phyloP scores from a whole-genome alignment of 257 asterid species.

The Coffea canephora region DNA sequence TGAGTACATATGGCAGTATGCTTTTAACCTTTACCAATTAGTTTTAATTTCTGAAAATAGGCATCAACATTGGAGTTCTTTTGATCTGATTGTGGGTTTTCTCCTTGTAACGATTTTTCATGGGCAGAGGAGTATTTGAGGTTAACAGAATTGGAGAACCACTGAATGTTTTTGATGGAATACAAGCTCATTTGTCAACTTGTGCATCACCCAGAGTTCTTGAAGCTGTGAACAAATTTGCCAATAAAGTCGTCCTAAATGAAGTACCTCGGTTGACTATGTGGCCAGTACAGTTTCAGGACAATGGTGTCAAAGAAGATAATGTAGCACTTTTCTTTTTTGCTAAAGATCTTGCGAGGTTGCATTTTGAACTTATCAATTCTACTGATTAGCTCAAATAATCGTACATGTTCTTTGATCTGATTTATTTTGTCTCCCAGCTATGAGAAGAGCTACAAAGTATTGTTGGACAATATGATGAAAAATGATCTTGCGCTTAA shows the following conservation, averaged over 20 bases:
- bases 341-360: conserved; percentile 73
- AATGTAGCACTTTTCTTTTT: conserved; percentile 82
- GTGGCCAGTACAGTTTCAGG: conserved; percentile 91
- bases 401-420: conserved; percentile 12
- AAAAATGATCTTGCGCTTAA: conserved; percentile 77
- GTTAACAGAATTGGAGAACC: conserved; percentile 50
- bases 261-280: conserved; percentile 80
- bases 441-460: conserved; percentile 71
- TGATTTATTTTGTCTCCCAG: conserved; percentile 43
- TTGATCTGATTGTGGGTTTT: conserved; percentile 7
- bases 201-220: conserved; percentile 68
- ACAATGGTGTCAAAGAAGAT: conserved; percentile 72
- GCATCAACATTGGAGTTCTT: not conserved
- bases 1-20: conserved; percentile 88
- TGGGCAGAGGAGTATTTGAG: conserved; percentile 82
- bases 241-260: conserved; percentile 47
- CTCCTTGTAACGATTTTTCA: conserved; percentile 19
- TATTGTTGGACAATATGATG: conserved; percentile 72
- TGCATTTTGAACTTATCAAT: conserved; percentile 25
- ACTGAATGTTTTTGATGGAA: conserved; percentile 55
- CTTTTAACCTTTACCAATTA: conserved; percentile 24
- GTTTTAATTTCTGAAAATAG: not conserved
- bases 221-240: conserved; percentile 58
- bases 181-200: conserved; percentile 85
- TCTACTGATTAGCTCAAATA: conserved; percentile 9